Evolutionary conservation across 2,329 filamentous ascomycete species (phyloP).

Genomic region (Scedosporium aurantiacum): DNA sequence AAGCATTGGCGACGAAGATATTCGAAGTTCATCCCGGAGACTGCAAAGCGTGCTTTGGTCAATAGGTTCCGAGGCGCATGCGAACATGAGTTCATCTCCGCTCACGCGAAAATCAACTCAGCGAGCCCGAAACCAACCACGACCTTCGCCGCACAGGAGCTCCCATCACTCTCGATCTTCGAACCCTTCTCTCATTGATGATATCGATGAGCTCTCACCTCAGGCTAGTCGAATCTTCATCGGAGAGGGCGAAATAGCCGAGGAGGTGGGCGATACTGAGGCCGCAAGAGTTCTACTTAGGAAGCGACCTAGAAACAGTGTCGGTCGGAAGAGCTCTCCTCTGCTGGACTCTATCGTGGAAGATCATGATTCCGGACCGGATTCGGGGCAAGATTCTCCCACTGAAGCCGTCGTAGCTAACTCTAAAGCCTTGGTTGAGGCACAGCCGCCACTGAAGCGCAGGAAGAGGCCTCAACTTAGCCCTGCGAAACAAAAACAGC

Average conservation of each 20-base stretch:
- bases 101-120: slow-evolving; percentile 29
- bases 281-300: slow-evolving; percentile 15
- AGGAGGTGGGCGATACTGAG: slow-evolving; percentile 24
- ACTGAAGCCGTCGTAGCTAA: not conserved
- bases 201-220: slow-evolving; percentile 23
- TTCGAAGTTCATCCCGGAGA: not conserved
- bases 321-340: not conserved
- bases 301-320: slow-evolving; percentile 19
- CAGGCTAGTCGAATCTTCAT: slow-evolving; percentile 10
- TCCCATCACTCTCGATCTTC: slow-evolving; percentile 7
- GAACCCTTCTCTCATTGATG: slow-evolving; percentile 10
- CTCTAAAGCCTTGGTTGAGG: slow-evolving; percentile 4
- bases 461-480: slow-evolving; percentile 10
- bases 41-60: not conserved
- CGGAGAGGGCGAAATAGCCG: slow-evolving; percentile 12
- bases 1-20: slow-evolving; percentile 6
- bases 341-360: not conserved
- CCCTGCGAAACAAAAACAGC: slow-evolving; percentile 4
- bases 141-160: slow-evolving; percentile 14
- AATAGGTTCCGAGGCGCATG: not conserved
- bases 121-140: slow-evolving; percentile 19
- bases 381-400: slow-evolving; percentile 2
- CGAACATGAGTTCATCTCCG: slow-evolving; percentile 26
- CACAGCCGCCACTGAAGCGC: slow-evolving; percentile 10
- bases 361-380: not conserved